phyloP scores from a whole-genome alignment of 169 alveolate species.

The Blepharisma undulans region DNA sequence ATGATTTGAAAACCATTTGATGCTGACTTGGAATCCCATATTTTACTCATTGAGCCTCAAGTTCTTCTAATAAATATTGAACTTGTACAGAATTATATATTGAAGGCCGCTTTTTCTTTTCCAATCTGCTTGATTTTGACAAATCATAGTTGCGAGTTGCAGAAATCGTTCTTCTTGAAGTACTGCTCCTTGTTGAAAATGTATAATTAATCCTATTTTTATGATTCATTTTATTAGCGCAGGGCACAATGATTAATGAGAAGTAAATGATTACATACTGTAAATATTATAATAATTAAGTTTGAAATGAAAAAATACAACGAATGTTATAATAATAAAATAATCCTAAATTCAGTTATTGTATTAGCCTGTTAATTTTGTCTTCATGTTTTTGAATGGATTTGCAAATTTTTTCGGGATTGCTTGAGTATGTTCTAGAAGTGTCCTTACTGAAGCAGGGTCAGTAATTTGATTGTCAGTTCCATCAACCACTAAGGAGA shows the following conservation, averaged over 20 bases:
- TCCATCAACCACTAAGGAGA: background rate
- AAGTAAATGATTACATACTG: background rate
- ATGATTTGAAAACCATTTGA: background rate
- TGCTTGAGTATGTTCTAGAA: slow-evolving; percentile 1
- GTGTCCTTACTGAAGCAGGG: background rate
- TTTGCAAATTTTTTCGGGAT: slow-evolving; percentile 21
- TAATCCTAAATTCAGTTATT: too few species aligned
- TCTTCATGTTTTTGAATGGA: slow-evolving; percentile 25
- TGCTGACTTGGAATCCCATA: background rate
- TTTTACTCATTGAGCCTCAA: background rate
- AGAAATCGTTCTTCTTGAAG: background rate
- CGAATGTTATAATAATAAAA: too few species aligned
- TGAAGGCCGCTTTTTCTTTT: background rate
- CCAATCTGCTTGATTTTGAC: background rate
- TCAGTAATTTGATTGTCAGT: slow-evolving; percentile 2
- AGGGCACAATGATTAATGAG: background rate
- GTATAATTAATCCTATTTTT: background rate
- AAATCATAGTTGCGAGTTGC: background rate
- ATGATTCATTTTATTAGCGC: background rate
- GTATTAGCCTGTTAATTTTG: slow-evolving; percentile 8
- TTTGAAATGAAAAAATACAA: too few species aligned
- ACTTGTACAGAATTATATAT: background rate
- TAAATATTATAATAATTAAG: too few species aligned
- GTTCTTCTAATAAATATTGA: background rate
- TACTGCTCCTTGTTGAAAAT: background rate